Percentiles rank a stretch among this genome's conserved stretches.
These are phyloP conservation scores for Phaeoacremonium minimum DNA, from an alignment of 2,329 filamentous ascomycete genomes.

Conservation along the genomic window DNA sequence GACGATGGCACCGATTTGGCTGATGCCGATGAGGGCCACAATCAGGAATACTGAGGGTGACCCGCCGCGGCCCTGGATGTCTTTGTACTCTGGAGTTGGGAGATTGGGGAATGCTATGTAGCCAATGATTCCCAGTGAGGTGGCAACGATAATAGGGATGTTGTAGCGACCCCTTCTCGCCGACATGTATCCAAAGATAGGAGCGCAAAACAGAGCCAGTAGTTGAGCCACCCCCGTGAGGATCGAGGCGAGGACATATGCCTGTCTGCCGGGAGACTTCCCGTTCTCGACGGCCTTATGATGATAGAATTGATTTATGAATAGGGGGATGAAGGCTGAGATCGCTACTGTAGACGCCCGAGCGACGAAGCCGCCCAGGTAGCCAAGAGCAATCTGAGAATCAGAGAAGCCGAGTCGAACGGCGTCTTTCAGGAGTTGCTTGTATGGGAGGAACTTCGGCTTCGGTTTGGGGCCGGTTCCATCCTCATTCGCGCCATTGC, in stretches of 20 bases:
- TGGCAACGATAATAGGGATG: slow-evolving; percentile 67
- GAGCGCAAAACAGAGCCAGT: slow-evolving; percentile 78
- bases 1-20: slow-evolving; percentile 94
- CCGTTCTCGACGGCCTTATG: slow-evolving; percentile 71
- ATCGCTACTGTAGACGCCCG: slow-evolving; percentile 93
- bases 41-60: slow-evolving; percentile 67
- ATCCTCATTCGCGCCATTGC: slow-evolving; percentile 6
- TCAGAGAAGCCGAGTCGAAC: slow-evolving; percentile 70
- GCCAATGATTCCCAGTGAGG: slow-evolving; percentile 70
- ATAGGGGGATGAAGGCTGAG: slow-evolving; percentile 89
- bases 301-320: slow-evolving; percentile 88
- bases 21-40: slow-evolving; percentile 78
- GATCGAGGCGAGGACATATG: slow-evolving; percentile 83
- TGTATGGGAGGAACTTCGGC: slow-evolving; percentile 45
- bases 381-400: slow-evolving; percentile 77
- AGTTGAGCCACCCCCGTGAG: slow-evolving; percentile 87
- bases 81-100: slow-evolving; percentile 67
- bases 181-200: slow-evolving; percentile 82
- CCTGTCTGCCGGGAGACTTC: slow-evolving; percentile 61
- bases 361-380: slow-evolving; percentile 91
- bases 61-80: slow-evolving; percentile 62
- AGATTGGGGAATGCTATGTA: slow-evolving; percentile 76
- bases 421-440: slow-evolving; percentile 56
- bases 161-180: slow-evolving; percentile 64
- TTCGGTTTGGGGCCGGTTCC: slow-evolving; percentile 3